Percentiles rank a stretch among this genome's conserved stretches.
These are phyloP conservation scores for Aspergillus proliferans DNA, from an alignment of 2,329 filamentous ascomycete species.

Conservation along the genomic window DNA sequence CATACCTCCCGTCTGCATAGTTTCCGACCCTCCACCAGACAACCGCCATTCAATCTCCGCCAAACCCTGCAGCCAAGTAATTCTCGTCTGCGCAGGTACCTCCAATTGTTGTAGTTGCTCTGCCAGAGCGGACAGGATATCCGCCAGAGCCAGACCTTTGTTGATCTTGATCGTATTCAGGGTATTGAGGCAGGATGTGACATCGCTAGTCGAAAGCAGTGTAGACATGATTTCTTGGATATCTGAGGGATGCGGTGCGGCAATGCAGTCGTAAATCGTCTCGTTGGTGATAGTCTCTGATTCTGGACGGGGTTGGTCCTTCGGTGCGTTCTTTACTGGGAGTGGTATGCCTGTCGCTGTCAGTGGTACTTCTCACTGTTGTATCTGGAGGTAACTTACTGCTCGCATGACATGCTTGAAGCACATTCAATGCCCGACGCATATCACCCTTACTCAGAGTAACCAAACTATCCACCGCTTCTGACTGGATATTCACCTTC, in stretches of 20 bases:
- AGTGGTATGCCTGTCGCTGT: constrained; percentile 57
- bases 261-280: constrained; percentile 94
- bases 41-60: constrained; percentile 90
- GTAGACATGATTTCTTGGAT: constrained; percentile 79
- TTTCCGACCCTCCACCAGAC: constrained; percentile 78
- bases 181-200: constrained; percentile 80
- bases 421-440: constrained; percentile 86
- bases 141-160: constrained; percentile 83
- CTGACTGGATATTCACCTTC: constrained; percentile 70
- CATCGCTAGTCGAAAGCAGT: constrained; percentile 75
- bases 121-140: constrained; percentile 80
- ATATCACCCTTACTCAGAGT: constrained; percentile 91
- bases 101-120: constrained; percentile 79
- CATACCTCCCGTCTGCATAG: constrained; percentile 84
- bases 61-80: constrained; percentile 84
- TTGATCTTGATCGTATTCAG: constrained; percentile 80
- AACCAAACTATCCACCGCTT: constrained; percentile 78
- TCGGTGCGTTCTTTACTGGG: constrained; percentile 54
- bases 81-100: constrained; percentile 78
- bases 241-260: constrained; percentile 84
- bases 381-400: constrained; percentile 49
- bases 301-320: constrained; percentile 52
- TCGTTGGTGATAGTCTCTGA: constrained; percentile 86
- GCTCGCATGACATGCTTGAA: constrained; percentile 93
- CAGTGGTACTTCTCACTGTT: neutral